phyloP scores from a whole-genome alignment of 225 moss, liverwort and hornwort genomes.

The Polytrichum commune region DNA sequence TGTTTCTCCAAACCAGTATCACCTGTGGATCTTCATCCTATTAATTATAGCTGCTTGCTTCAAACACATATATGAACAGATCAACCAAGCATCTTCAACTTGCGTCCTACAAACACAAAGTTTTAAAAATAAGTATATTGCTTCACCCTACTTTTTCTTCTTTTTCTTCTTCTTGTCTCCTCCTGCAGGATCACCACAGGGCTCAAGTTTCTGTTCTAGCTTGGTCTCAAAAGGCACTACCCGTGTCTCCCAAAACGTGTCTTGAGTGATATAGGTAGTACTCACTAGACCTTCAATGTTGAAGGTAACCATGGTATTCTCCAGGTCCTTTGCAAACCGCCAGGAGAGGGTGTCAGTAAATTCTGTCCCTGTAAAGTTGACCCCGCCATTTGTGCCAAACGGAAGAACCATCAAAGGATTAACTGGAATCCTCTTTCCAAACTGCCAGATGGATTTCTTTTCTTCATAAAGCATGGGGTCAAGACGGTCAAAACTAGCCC shows the following conservation, averaged over 20 bases:
- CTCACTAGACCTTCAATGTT: conserved; percentile 29
- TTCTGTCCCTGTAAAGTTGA: conserved; percentile 33
- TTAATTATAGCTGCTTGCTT: background rate
- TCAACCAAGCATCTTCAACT: conserved; percentile 40
- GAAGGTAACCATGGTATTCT: conserved; percentile 23
- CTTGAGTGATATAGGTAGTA: conserved; percentile 34
- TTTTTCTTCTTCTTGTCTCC: conserved; percentile 45
- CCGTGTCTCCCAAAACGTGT: conserved; percentile 40
- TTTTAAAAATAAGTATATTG: too few relatives aligned
- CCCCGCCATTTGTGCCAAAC: conserved; percentile 30
- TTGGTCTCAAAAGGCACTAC: conserved; percentile 31
- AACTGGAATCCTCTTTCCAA: conserved; percentile 28
- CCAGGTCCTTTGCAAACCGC: conserved; percentile 34
- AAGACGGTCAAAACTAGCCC: conserved; percentile 24
- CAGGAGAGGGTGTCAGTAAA: conserved; percentile 29
- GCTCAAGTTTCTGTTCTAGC: conserved; percentile 33
- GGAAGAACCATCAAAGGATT: conserved; percentile 37
- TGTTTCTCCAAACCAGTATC: background rate
- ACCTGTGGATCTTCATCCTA: background rate
- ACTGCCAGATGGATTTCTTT: conserved; percentile 38
- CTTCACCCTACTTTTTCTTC: conserved; percentile 27
- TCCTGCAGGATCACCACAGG: conserved; percentile 20
- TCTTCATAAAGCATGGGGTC: conserved; percentile 26
- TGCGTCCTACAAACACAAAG: too few relatives aligned
- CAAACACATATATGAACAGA: conserved; percentile 44